Base-by-base conservation (phyloP, 257 asterid species). In the Pogostemon cablin region DNA sequence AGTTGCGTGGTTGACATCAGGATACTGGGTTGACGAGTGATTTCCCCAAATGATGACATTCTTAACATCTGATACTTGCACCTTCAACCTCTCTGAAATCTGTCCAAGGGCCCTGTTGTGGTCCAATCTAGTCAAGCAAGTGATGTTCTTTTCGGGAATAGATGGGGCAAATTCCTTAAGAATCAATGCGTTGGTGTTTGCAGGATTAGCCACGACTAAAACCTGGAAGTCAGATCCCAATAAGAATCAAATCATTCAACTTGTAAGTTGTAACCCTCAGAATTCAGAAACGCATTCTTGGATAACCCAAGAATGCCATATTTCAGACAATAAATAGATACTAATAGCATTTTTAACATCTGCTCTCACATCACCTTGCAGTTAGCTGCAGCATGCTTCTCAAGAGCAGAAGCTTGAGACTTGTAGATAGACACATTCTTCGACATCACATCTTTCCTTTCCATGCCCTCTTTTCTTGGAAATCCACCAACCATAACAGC, bases 401-500 rank as follows among this genome's bases (percentile, higher is more conserved):
- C 96, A 55, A 92, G 96, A 55, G 96, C 97, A 74, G 96, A 85
- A 35, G 97, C 97, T 79, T 92, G 98, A 54, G 98, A 80, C 86
- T 92, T 88, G 92, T 92, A 92, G 67, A 92, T 92, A 54, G 96
- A 86, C 25, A 92, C 98, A 59, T 92, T 90, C 86, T 90, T 92
- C 3, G 98, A 72, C 96, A 92, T 92, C 66, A 92, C 97, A 78
- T 90, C 98, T 78, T 92, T 90, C 84, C 98, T 86, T 56, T 92
- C 98, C 96, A 90, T 92, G 62, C 98, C 96, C 72, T 92, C 96
- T 81, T 90, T 92, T 85, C 98, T 90, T 0, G 98, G 98, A 85
- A 90, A 92, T 0, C 98, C 98, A 72, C 96, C 98, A 75, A 90
- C 96, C 96, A 92, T 90, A 17, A 92, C 88, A 35, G 96, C 96